These are phyloP conservation scores for Sphagnum magellanicum DNA, from an alignment of 228 moss, liverwort and hornwort genomes.

Conservation along the genomic window DNA sequence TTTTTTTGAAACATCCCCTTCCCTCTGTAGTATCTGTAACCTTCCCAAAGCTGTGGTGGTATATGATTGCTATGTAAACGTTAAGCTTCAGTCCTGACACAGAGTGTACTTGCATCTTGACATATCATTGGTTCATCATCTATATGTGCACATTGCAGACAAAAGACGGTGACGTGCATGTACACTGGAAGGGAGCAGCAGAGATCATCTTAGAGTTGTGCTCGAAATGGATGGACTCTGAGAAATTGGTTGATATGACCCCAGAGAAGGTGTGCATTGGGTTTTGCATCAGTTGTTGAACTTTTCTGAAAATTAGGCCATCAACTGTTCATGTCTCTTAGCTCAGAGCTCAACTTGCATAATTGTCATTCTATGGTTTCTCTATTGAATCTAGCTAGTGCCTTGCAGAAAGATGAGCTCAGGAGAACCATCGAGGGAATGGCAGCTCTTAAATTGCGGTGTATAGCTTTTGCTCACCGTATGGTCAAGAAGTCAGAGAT, in stretches of 20 bases:
- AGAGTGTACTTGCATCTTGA: too few relatives aligned
- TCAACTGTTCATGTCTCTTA: too few relatives aligned
- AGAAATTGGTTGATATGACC: slow-evolving; percentile 26
- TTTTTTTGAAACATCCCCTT: not conserved
- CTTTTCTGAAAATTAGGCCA: not conserved
- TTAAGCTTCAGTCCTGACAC: too few relatives aligned
- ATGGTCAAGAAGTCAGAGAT: slow-evolving; percentile 7
- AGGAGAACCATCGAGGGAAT: slow-evolving; percentile 43
- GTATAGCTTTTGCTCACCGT: slow-evolving; percentile 50
- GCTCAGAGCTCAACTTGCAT: not conserved
- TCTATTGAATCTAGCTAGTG: not conserved
- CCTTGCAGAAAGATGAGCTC: slow-evolving; percentile 8
- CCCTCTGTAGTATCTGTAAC: not conserved
- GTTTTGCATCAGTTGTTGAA: too few relatives aligned
- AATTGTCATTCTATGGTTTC: not conserved
- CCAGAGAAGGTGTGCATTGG: slow-evolving; percentile 29
- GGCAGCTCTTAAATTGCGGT: slow-evolving; percentile 53
- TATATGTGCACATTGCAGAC: not conserved
- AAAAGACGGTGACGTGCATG: slow-evolving; percentile 9
- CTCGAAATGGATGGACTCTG: slow-evolving; percentile 24
- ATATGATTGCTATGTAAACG: not conserved
- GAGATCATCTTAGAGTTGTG: slow-evolving; percentile 50
- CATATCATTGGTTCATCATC: too few relatives aligned
- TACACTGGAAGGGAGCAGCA: slow-evolving; percentile 80
- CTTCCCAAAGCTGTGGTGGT: not conserved